A percentile compares a stretch with the other conserved stretches of the same genome.
Conservation (phyloP, 1,284 basidiomycete genomes). For the Moniliella sp. region DNA sequence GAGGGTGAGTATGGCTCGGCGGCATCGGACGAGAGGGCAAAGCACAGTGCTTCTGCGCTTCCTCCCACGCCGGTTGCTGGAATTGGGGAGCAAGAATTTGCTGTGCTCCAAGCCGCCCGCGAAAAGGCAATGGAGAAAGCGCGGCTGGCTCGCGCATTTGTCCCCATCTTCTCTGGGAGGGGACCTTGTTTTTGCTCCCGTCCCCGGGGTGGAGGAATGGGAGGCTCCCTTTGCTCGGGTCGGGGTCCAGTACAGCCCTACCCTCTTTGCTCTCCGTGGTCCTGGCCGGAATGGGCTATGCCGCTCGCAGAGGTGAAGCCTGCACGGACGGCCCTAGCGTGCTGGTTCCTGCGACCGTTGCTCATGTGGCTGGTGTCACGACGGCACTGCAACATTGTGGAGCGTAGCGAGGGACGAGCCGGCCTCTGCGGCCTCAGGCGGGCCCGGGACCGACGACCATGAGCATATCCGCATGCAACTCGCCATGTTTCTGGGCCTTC, state of each 20-base stretch:
- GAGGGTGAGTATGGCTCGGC: background rate
- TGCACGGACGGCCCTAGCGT: background rate
- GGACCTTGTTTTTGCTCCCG: no score
- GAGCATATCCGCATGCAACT: conserved; percentile 18
- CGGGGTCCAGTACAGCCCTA: background rate
- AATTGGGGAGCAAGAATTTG: conserved; percentile 6
- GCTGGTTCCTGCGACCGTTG: conserved; percentile 11
- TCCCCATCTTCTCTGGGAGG: no score
- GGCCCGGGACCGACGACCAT: conserved; percentile 6
- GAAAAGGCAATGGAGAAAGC: no score
- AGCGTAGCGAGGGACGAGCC: conserved; percentile 21
- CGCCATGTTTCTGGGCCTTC: conserved; percentile 12
- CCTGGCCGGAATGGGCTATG: background rate
- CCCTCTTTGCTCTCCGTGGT: conserved; percentile 1
- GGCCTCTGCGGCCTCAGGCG: conserved; percentile 2
- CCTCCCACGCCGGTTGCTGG: conserved; percentile 7
- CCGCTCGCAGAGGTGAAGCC: background rate
- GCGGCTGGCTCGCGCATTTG: no score
- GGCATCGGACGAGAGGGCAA: conserved; percentile 7
- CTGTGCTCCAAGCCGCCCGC: background rate
- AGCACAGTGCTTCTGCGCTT: conserved; percentile 10
- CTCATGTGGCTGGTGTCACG: conserved; percentile 13
- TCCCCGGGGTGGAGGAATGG: no score
- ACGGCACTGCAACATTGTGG: conserved; percentile 25
- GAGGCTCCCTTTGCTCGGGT: no score